A percentile compares a stretch with the other conserved stretches of the same genome.
Evolutionary conservation across 805 yeast species (phyloP).

Genomic region (Cyberlindnera mycetangii): DNA sequence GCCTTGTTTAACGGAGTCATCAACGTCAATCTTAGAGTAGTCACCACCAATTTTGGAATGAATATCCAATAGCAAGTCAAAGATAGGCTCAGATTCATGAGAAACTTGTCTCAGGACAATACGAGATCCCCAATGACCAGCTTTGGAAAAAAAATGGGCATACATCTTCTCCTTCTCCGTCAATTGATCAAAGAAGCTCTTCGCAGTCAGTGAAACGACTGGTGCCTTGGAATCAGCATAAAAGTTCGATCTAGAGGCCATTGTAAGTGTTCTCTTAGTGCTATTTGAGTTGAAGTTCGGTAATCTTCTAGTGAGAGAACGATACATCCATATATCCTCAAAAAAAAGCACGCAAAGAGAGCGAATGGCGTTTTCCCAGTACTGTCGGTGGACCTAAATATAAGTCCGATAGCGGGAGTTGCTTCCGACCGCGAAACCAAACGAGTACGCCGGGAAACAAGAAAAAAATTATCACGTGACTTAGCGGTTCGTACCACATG

Average conservation of each 20-base stretch:
- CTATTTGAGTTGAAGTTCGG: no score
- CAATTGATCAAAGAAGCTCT: conserved; percentile 63
- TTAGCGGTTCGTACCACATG: no score
- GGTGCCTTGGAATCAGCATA: conserved; percentile 68
- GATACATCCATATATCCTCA: no score
- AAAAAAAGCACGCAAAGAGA: neutral
- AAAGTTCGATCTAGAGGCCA: conserved; percentile 17
- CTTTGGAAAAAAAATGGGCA: conserved; percentile 81
- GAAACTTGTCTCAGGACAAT: conserved; percentile 79
- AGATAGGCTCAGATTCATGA: conserved; percentile 74
- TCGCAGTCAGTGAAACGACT: conserved; percentile 65
- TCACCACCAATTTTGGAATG: conserved; percentile 52
- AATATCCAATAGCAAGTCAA: conserved; percentile 61
- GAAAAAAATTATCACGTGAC: no score
- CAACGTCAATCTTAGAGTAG: conserved; percentile 36
- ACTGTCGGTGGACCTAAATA: no score
- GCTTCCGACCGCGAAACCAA: no score
- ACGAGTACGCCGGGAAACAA: no score
- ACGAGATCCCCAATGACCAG: conserved; percentile 81
- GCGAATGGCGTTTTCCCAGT: neutral
- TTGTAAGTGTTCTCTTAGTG: neutral
- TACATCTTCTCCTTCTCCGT: conserved; percentile 59
- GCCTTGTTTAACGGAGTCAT: conserved; percentile 36
- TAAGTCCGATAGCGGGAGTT: neutral
- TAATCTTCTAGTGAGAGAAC: neutral